phyloP scores from a whole-genome alignment of 495 filamentous ascomycete species.

The Amorphotheca resinae region DNA sequence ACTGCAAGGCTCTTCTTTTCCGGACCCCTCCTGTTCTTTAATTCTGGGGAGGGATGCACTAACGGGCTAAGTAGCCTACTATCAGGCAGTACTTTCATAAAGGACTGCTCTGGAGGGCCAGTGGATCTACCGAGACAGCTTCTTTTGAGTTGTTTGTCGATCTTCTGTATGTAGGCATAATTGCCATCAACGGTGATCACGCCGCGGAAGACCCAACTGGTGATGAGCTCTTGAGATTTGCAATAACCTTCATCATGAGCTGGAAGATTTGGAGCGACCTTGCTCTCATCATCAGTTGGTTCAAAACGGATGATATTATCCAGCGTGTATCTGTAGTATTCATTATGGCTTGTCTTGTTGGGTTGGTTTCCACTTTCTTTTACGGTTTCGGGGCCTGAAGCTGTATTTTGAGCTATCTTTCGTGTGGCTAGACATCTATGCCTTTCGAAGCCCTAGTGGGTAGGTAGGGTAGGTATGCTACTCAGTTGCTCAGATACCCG shows the following conservation, averaged over 20 bases:
- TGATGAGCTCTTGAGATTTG: conserved; percentile 35
- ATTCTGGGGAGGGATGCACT: background rate
- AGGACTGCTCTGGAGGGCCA: conserved; percentile 44
- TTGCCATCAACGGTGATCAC: conserved; percentile 44
- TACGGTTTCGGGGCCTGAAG: background rate
- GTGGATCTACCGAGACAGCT: conserved; percentile 37
- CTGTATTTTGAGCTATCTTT: too few species aligned
- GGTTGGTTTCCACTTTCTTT: conserved; percentile 10
- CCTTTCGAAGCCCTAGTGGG: too few species aligned
- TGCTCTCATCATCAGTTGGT: conserved; percentile 38
- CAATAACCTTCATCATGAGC: conserved; percentile 41
- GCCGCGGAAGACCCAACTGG: conserved; percentile 37
- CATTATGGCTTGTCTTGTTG: conserved; percentile 41
- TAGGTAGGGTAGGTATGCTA: too few species aligned
- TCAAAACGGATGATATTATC: conserved; percentile 44
- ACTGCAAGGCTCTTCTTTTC: too few species aligned
- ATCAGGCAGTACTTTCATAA: conserved; percentile 50
- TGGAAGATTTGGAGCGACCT: conserved; percentile 51
- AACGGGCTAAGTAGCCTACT: conserved; percentile 26
- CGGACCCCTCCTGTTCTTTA: background rate
- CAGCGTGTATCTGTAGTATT: conserved; percentile 41
- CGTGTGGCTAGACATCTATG: too few species aligned
- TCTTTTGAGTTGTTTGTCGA: conserved; percentile 48
- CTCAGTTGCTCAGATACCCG: background rate
- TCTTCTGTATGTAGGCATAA: conserved; percentile 32